phyloP scores from a whole-genome alignment of 352 stramenopile species.

The Achlya hypogyna region DNA sequence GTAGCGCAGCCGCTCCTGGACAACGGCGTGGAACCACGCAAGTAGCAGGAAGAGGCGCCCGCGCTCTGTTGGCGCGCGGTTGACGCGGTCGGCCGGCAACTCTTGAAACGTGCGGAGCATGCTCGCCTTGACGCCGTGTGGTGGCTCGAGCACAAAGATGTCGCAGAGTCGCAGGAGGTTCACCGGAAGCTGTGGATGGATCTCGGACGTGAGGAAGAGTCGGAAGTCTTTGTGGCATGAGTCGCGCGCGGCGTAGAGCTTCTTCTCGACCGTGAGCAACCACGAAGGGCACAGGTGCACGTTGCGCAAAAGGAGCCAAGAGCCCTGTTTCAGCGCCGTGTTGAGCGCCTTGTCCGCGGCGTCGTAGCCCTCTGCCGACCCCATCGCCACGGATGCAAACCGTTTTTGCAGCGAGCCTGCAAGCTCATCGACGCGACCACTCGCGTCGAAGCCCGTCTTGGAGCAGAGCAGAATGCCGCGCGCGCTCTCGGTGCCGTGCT shows the following conservation, averaged over 20 bases:
- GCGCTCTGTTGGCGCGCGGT: conserved; percentile 78
- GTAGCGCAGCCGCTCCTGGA: conserved; percentile 97
- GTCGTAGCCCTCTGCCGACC: conserved; percentile 93
- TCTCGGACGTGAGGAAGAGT: conserved; percentile 98
- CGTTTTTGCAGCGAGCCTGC: conserved; percentile 85
- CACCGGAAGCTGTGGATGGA: conserved; percentile 92
- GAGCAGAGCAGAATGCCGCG: conserved; percentile 95
- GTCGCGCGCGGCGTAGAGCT: conserved; percentile 84
- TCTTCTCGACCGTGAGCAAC: conserved; percentile 96
- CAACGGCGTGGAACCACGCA: conserved; percentile 96
- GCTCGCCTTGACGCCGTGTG: conserved; percentile 95
- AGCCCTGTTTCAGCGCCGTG: conserved; percentile 92
- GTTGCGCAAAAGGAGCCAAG: conserved; percentile 99
- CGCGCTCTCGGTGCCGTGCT: conserved; percentile 84
- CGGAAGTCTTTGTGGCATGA: conserved; percentile 67
- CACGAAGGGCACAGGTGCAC: conserved; percentile 98
- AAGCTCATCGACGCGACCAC: conserved; percentile 93
- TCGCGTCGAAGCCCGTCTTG: conserved; percentile 97
- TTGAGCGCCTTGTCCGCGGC: conserved; percentile 92
- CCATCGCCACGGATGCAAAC: conserved; percentile 97
- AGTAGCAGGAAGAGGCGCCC: conserved; percentile 94
- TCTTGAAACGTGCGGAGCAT: conserved; percentile 93
- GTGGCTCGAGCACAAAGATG: conserved; percentile 97
- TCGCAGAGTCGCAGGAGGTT: conserved; percentile 95
- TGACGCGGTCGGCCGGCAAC: conserved; percentile 88